phyloP scores from a whole-genome alignment of 2,329 filamentous ascomycete genomes.

The Penicillium sp. region DNA sequence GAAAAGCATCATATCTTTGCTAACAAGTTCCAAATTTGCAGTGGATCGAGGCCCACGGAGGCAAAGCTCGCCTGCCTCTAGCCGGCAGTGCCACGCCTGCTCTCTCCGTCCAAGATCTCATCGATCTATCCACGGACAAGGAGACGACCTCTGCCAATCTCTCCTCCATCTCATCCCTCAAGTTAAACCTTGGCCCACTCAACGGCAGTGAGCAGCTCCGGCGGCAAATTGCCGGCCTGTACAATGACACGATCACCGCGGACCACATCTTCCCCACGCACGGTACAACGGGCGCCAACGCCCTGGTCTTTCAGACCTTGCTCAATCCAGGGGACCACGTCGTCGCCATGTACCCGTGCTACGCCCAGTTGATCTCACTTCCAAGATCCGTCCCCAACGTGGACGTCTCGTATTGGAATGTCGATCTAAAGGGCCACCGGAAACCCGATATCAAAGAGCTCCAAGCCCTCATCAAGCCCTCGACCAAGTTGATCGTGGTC shows the following conservation, averaged over 20 bases:
- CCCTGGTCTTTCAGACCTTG: conserved; percentile 7
- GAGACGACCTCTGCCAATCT: conserved; percentile 3
- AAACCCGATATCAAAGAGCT: neutral
- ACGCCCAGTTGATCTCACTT: conserved; percentile 5
- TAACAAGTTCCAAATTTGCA: neutral
- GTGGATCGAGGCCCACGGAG: conserved; percentile 2
- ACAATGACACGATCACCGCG: conserved; percentile 1
- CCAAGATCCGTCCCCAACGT: conserved; percentile 2
- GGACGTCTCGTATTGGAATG: conserved; percentile 4
- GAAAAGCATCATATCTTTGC: neutral
- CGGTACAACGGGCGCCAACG: conserved; percentile 9
- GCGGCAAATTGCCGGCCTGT: conserved; percentile 3
- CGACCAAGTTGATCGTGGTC: conserved; percentile 8
- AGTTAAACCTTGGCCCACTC: neutral
- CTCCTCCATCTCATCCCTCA: neutral
- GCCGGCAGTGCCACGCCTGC: conserved; percentile 8
- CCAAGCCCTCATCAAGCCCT: conserved; percentile 3
- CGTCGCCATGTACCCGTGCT: conserved; percentile 8
- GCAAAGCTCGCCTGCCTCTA: neutral
- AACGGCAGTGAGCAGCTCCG: conserved; percentile 4
- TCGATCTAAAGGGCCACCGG: neutral
- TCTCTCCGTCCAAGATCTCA: conserved; percentile 8
- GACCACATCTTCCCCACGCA: conserved; percentile 5
- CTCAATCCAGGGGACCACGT: conserved; percentile 6
- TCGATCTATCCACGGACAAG: conserved; percentile 7